These are phyloP conservation scores for Neobulgaria alba DNA, from an alignment of 2,329 filamentous ascomycete genomes.

Conservation along the genomic window DNA sequence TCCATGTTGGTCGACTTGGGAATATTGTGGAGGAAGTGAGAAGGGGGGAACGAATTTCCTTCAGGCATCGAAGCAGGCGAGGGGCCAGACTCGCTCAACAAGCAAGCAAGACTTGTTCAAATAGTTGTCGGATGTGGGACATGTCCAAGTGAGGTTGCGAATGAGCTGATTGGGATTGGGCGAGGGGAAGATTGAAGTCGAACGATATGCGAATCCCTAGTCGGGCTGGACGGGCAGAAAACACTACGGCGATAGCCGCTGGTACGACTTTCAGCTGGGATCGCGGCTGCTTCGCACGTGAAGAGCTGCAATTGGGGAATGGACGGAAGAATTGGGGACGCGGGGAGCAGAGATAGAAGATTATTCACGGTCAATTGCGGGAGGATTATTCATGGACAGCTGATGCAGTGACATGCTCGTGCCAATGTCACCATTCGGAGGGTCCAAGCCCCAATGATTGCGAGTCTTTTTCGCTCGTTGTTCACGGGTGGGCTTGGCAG, in stretches of 20 bases:
- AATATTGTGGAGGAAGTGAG: slow-evolving; percentile 12
- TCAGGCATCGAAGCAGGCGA: neutral
- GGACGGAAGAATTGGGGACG: too few species aligned
- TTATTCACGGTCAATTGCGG: too few species aligned
- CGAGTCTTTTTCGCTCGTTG: too few species aligned
- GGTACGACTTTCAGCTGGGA: slow-evolving; percentile 7
- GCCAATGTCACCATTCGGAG: too few species aligned
- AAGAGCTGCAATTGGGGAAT: neutral
- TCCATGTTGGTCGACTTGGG: slow-evolving; percentile 1
- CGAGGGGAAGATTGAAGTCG: slow-evolving; percentile 5
- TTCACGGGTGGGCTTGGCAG: too few species aligned
- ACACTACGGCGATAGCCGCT: slow-evolving; percentile 9
- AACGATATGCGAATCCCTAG: slow-evolving; percentile 2
- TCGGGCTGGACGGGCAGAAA: neutral
- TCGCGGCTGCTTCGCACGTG: neutral
- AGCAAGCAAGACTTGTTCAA: slow-evolving; percentile 1
- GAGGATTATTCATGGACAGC: too few species aligned
- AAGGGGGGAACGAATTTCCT: neutral
- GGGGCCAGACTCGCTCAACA: neutral
- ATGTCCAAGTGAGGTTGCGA: slow-evolving; percentile 3
- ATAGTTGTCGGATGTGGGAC: slow-evolving; percentile 8
- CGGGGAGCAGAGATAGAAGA: too few species aligned
- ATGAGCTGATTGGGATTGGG: slow-evolving; percentile 12
- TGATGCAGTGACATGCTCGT: too few species aligned
- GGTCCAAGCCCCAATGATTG: too few species aligned